Evolutionary conservation across 2,329 filamentous ascomycete species (phyloP), one percentile per base, ranked within the genome.

Genomic region (Scorias spongiosa): DNA sequence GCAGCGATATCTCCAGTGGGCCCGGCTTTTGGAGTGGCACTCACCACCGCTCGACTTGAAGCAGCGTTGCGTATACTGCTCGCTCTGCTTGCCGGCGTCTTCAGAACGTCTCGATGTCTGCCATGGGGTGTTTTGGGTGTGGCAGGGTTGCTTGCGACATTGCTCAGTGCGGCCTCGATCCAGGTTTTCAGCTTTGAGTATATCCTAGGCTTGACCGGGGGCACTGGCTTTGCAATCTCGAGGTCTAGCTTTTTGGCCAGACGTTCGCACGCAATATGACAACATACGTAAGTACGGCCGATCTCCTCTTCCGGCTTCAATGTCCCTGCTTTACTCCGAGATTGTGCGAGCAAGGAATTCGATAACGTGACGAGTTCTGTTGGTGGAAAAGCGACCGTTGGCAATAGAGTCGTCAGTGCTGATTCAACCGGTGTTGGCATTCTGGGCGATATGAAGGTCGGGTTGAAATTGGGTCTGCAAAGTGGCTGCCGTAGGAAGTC

Each of bases 251-350:
- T 61, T 44, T 79, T 81, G 57, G 87, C 88, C 34, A 94, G 70
- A 43, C 86, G 86, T 43, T 89, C 85, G 58, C 88, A 96, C 15
- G 91, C 91, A 47, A 98, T 75, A 63, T 94, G 81, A 11, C 84
- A 83, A 60, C 87, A 94, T 3, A 81, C 83, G 61, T 91, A 91
- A 4, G 76, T 72, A 15, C 88, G 75, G n/a, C 81, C 85, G 50
- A 91, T 78, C 61, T 95, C 88, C 61, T 94, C 87, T 44, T 93
- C 85, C 2, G 79, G 73, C 59, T 87, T 93, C 43, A 95, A 69
- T 12, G 75, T 81, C 56, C 77, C 80, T 41, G 84, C 85, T 54
- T 78, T 80, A 57, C 79, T 77, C 29, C 84, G 78, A 10, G 86
- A 93, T 62, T 91, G 86, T 2, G 84, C 80, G 39, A 93, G 74